Conservation (phyloP, 371 early-diverging fungal genomes). For the Mucor ambiguus region DNA sequence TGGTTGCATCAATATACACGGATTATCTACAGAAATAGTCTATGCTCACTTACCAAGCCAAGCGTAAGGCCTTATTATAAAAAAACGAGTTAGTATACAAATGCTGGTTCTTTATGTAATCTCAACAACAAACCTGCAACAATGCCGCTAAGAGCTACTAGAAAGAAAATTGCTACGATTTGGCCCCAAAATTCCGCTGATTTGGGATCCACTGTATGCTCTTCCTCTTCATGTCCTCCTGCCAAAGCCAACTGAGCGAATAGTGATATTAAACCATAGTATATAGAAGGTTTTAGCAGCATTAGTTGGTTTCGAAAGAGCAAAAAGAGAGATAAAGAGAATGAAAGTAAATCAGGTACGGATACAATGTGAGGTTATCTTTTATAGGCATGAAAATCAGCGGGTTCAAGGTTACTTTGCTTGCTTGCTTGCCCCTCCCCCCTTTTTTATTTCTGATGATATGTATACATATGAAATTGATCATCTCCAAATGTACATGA, state of each 20-base stretch:
- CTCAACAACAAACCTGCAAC: conserved; percentile 66
- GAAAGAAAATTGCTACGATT: conserved; percentile 43
- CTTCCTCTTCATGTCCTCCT: conserved; percentile 10
- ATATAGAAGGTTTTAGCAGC: conserved; percentile 15
- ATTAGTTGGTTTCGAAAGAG: conserved; percentile 7
- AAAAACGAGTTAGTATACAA: conserved; percentile 11
- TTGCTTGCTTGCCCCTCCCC: background rate
- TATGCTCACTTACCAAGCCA: conserved; percentile 45
- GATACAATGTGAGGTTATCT: background rate
- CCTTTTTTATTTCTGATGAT: background rate
- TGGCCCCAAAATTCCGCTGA: conserved; percentile 43
- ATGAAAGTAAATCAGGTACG: background rate
- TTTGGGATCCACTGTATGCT: conserved; percentile 9
- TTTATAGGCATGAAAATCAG: conserved; percentile 1
- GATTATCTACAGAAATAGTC: background rate
- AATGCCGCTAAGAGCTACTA: conserved; percentile 78
- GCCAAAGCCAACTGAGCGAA: conserved; percentile 3
- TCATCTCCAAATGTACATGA: background rate
- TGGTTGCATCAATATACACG: background rate
- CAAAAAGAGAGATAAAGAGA: background rate
- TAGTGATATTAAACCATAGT: background rate
- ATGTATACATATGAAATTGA: conserved; percentile 7
- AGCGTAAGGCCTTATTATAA: conserved; percentile 61
- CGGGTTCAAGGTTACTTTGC: background rate
- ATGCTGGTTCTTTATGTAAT: background rate